Conservation (phyloP, 2,329 filamentous ascomycete species). For the Penicillium sp. region DNA sequence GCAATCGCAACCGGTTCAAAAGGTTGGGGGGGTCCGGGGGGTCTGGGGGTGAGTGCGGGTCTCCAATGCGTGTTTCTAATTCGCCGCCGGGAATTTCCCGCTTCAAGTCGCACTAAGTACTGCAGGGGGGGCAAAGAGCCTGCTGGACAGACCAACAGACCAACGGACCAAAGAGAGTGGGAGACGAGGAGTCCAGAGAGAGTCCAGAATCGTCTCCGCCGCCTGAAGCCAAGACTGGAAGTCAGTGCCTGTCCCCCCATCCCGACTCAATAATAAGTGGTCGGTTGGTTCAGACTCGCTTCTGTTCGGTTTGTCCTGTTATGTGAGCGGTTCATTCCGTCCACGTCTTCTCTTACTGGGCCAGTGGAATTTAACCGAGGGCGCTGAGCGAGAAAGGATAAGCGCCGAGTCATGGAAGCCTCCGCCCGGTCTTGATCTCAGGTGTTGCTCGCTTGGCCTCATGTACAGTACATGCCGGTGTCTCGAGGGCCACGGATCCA, state of each 20-base stretch:
- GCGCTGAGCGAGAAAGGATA: conserved; percentile 1
- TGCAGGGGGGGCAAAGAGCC: not conserved
- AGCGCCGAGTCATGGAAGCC: conserved; percentile 5
- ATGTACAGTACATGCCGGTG: conserved; percentile 1
- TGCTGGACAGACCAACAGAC: too few species aligned
- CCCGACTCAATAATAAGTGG: not conserved
- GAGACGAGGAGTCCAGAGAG: not conserved
- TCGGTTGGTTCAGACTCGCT: conserved; percentile 1
- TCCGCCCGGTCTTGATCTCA: not conserved
- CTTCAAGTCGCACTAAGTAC: not conserved
- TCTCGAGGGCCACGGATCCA: too few species aligned
- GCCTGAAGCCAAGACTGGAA: conserved; percentile 3
- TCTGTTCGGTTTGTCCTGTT: conserved; percentile 8
- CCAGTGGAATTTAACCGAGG: conserved; percentile 8
- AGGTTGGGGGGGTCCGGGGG: not conserved
- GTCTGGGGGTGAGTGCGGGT: conserved; percentile 2
- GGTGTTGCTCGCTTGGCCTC: not conserved
- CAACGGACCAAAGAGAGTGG: too few species aligned
- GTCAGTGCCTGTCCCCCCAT: conserved; percentile 1
- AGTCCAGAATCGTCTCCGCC: conserved; percentile 1
- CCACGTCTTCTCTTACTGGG: too few species aligned
- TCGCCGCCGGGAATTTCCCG: conserved; percentile 13
- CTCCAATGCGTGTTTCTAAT: conserved; percentile 9
- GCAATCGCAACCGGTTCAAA: too few species aligned
- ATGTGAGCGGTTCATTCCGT: not conserved